A percentile compares a stretch with the other conserved stretches of the same genome.
Conservation (phyloP, 1,139 yeast genomes). For the Yamadazyma songkhlaensis region DNA sequence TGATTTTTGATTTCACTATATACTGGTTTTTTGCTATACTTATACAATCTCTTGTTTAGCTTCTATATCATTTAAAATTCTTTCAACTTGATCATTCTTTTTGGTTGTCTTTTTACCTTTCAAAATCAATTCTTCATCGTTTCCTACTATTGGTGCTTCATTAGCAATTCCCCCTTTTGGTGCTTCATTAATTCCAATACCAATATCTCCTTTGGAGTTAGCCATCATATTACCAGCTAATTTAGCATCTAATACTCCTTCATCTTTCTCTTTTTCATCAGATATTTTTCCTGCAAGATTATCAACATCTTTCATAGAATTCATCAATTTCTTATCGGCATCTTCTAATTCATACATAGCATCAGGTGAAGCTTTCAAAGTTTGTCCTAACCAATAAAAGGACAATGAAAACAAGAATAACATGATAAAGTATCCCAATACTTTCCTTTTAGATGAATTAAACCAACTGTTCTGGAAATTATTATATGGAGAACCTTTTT, state of each 20-base stretch:
- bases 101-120: slow-evolving; percentile 13
- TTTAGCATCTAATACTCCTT: slow-evolving; percentile 28
- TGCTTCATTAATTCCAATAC: slow-evolving; percentile 43
- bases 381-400: slow-evolving; percentile 38
- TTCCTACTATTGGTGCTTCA: slow-evolving; percentile 46
- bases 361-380: slow-evolving; percentile 28
- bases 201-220: slow-evolving; percentile 43
- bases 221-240: slow-evolving; percentile 43
- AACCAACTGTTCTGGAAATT: slow-evolving; percentile 30
- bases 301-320: slow-evolving; percentile 13
- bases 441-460: slow-evolving; percentile 36
- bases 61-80: slow-evolving; percentile 1
- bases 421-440: slow-evolving; percentile 38
- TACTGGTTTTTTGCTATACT: no score
- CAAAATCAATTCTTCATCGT: slow-evolving; percentile 35
- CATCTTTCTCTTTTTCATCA: slow-evolving; percentile 27
- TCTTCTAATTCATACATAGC: slow-evolving; percentile 26
- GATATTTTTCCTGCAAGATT: slow-evolving; percentile 18
- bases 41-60: no score
- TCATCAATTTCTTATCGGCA: slow-evolving; percentile 10
- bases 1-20: background rate
- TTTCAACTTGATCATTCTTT: slow-evolving; percentile 1
- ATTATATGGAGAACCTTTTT: slow-evolving; percentile 37
- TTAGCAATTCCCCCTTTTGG: slow-evolving; percentile 53
- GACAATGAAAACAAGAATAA: slow-evolving; percentile 35